These are phyloP conservation scores for Passiflora organensis DNA, from an alignment of 345 rosid genomes.

Conservation along the genomic window DNA sequence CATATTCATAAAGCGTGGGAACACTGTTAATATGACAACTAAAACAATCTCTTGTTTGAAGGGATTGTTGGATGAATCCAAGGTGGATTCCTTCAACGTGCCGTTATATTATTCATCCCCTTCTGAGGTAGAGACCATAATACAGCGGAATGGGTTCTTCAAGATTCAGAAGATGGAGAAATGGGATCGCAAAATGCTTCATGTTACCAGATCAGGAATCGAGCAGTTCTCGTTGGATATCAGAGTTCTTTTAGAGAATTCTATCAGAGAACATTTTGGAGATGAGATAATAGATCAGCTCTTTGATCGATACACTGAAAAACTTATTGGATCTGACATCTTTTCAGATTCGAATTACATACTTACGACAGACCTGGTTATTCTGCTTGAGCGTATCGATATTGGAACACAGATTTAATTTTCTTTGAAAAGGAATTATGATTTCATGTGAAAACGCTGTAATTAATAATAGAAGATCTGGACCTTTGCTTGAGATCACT, in stretches of 20 bases:
- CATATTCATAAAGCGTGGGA: no score
- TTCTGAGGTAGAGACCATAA: conserved; percentile 9
- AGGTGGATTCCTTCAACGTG: conserved; percentile 7
- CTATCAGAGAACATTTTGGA: conserved; percentile 2
- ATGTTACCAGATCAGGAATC: background rate
- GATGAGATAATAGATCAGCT: background rate
- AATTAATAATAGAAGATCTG: no score
- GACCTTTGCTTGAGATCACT: no score
- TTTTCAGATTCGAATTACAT: background rate
- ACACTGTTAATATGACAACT: background rate
- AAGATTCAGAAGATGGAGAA: conserved; percentile 19
- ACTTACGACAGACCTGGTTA: background rate
- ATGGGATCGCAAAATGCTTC: background rate
- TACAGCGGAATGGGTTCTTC: conserved; percentile 19
- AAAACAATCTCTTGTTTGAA: background rate
- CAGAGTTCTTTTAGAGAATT: conserved; percentile 3
- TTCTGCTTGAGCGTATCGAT: background rate
- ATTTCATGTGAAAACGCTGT: no score
- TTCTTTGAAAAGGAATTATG: no score
- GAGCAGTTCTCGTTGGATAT: background rate
- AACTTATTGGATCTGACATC: background rate
- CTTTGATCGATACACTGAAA: background rate
- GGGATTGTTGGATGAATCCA: background rate
- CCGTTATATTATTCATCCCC: conserved; percentile 9
- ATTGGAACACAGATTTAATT: no score